Conservation (phyloP, 371 early-diverging fungal species). For the Parasitella parasitica region DNA sequence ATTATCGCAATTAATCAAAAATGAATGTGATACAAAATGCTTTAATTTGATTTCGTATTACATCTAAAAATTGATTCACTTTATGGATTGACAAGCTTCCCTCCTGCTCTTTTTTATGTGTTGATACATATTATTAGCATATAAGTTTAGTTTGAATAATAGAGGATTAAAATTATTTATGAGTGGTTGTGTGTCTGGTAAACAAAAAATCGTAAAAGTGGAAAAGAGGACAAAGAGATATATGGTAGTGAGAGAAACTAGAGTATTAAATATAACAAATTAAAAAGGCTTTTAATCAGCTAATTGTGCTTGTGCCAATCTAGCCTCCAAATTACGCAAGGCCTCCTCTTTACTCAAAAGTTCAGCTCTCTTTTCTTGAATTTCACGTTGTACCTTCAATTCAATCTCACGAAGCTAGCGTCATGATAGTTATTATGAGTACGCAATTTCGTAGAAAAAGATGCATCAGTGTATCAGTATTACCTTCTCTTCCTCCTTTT, state of each 20-base stretch:
- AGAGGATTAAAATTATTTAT: background rate
- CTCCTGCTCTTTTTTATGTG: background rate
- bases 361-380: constrained; percentile 60
- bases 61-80: background rate
- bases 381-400: constrained; percentile 58
- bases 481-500: constrained; percentile 64
- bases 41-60: background rate
- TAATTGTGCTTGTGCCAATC: constrained; percentile 51
- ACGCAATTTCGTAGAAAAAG: background rate
- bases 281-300: constrained; percentile 10
- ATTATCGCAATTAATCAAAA: background rate
- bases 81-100: background rate
- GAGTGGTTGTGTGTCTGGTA: background rate
- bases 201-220: background rate
- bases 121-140: background rate
- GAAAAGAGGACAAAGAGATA: background rate
- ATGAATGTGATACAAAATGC: background rate
- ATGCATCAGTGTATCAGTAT: background rate
- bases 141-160: background rate
- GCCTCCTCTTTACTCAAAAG: constrained; percentile 60
- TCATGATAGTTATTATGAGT: background rate
- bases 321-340: constrained; percentile 53
- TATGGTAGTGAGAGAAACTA: background rate
- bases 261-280: background rate
- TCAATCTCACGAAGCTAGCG: constrained; percentile 56